Conservation (phyloP, 805 yeast genomes). For the Yamadazyma phyllophila region DNA sequence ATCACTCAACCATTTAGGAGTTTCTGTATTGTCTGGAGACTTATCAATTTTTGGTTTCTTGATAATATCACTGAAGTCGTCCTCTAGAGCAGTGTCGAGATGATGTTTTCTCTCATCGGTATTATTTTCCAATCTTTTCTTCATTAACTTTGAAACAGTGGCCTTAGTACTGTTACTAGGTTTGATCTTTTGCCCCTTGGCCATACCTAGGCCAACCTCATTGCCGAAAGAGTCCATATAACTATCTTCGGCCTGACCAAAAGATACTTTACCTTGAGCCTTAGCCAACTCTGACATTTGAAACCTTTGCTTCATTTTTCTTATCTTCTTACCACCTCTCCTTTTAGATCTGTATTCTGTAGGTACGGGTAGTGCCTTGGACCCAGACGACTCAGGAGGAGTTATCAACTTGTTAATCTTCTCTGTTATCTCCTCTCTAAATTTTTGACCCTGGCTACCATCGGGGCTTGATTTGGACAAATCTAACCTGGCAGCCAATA, state of each 20-base stretch:
- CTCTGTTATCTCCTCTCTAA: constrained; percentile 56
- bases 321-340: constrained; percentile 79
- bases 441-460: constrained; percentile 56
- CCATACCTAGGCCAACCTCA: constrained; percentile 80
- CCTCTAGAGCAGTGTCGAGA: constrained; percentile 12
- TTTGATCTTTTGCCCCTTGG: constrained; percentile 25
- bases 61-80: constrained; percentile 4
- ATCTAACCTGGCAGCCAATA: constrained; percentile 84
- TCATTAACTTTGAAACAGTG: constrained; percentile 61
- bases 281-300: constrained; percentile 77
- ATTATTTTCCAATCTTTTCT: constrained; percentile 38
- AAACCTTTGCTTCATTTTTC: constrained; percentile 79
- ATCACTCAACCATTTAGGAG: constrained; percentile 8
- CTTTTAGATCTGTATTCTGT: constrained; percentile 73
- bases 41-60: background rate
- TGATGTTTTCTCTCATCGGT: constrained; percentile 12
- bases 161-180: constrained; percentile 49
- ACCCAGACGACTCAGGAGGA: constrained; percentile 67
- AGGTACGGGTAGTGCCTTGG: constrained; percentile 71
- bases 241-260: constrained; percentile 72
- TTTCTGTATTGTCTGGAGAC: background rate
- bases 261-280: constrained; percentile 81
- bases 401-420: constrained; percentile 70
- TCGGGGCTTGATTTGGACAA: constrained; percentile 40
- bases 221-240: constrained; percentile 68